Evolutionary conservation across 192 early-diverging fungal genomes (phyloP), one percentile per base, ranked within the genome.

Genomic region (Rhizophagus prolifer): DNA sequence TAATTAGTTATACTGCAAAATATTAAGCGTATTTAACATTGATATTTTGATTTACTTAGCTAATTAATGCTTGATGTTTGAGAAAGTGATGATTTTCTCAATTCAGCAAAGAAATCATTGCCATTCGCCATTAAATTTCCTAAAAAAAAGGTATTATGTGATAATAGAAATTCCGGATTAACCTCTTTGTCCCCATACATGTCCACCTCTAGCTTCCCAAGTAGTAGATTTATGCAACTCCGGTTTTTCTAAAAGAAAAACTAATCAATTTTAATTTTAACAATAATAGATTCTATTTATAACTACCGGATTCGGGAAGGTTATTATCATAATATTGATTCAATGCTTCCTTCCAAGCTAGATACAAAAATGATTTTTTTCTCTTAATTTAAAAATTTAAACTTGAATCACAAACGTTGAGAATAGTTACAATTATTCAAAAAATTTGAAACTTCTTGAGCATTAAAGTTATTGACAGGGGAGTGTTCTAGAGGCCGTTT

Each of bases 121-220:
- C 75, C 75, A 59, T 68, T 76, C 25, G 75, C 75, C 75, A 76
- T 76, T 50, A 75, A 44, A 58, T 76, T 47, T 36, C n/a, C 64
- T 76, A 25, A 13, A 26, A 8, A 8, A 36, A 66, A 38, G 6
- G 41, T 44, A 44, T 36, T 36, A n/a, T n/a, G n/a, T n/a, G n/a
- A n/a, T n/a, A n/a, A n/a, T n/a, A n/a, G n/a, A n/a, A 9, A n/a
- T 21, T 13, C 9, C 1, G 8, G 41, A 36, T 19, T 31, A 38
- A 75, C 63, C 63, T 75, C 21, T 21, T 54, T 63, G 41, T 50
- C 62, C 74, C 74, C 74, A 75, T 21, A 28, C 54, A 41, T 25
- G 71, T 9, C 31, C 31, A 44, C n/a, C 28, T 13, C 59, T 54
- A 54, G 19, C 14, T 54, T 16, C 72, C 72, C 72, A 74, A 25